Percentiles rank a stretch among this genome's conserved stretches.
Evolutionary conservation across 148 eudicot species (phyloP).

Genomic region (Cornus controversa): DNA sequence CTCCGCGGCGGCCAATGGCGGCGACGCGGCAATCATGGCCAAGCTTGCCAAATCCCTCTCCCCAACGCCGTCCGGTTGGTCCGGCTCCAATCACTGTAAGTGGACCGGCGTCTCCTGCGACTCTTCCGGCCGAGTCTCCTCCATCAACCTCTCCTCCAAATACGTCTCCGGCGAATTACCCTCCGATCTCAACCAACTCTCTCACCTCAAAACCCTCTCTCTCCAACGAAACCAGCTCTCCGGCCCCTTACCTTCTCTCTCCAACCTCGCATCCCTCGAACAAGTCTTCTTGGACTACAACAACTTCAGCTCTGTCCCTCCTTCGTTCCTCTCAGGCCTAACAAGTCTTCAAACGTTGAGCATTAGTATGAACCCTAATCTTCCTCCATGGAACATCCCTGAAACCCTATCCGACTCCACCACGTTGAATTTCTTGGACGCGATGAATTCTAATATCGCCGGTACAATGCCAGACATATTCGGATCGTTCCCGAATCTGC

Average conservation of each 20-base stretch:
- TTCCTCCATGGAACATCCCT: conserved; percentile 52
- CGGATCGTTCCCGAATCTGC: conserved; percentile 35
- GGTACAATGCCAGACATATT: conserved; percentile 68
- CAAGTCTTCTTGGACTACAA: conserved; percentile 43
- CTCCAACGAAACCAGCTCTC: conserved; percentile 50
- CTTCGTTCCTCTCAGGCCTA: conserved; percentile 38
- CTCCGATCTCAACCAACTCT: conserved; percentile 35
- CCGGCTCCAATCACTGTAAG: conserved; percentile 35
- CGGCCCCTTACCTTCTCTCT: conserved; percentile 54
- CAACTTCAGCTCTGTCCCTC: conserved; percentile 32
- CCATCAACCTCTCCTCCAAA: conserved; percentile 34
- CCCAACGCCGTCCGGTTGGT: conserved; percentile 53
- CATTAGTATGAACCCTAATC: conserved; percentile 39
- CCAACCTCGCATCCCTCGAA: conserved; percentile 38
- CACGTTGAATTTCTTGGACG: conserved; percentile 30
- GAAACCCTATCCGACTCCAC: conserved; percentile 25
- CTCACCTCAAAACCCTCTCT: conserved; percentile 42
- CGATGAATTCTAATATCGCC: conserved; percentile 24
- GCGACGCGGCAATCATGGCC: conserved; percentile 49
- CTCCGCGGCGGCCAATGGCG: conserved; percentile 32
- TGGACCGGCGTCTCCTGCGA: conserved; percentile 59
- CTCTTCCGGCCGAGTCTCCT: conserved; percentile 28
- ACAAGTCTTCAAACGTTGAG: conserved; percentile 43
- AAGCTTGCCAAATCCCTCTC: conserved; percentile 33
- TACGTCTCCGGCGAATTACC: conserved; percentile 50